These are phyloP conservation scores for Monosporascus sp. DNA, from an alignment of 2,329 filamentous ascomycete species.

Conservation along the genomic window DNA sequence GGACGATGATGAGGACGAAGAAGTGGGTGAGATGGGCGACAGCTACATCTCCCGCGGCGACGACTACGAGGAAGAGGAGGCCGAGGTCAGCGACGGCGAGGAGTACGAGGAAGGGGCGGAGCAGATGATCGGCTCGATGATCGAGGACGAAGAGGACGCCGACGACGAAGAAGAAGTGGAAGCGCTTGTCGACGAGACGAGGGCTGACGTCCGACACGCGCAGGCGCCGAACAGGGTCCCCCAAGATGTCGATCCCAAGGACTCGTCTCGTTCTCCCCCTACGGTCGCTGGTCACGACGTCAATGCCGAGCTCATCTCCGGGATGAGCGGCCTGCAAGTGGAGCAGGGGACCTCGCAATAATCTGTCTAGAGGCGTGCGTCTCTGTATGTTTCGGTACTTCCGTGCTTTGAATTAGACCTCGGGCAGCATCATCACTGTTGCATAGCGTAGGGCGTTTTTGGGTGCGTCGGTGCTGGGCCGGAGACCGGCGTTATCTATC, in stretches of 20 bases:
- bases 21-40: constrained; percentile 39
- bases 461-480: not conserved
- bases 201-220: not conserved
- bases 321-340: constrained; percentile 48
- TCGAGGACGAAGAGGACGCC: constrained; percentile 32
- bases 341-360: constrained; percentile 30
- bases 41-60: constrained; percentile 38
- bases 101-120: constrained; percentile 38
- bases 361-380: too few relatives aligned
- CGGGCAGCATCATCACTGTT: not conserved
- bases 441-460: constrained; percentile 18
- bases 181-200: constrained; percentile 28
- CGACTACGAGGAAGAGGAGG: constrained; percentile 18
- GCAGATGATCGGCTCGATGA: constrained; percentile 33
- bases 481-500: too few relatives aligned
- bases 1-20: constrained; percentile 39
- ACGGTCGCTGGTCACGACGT: constrained; percentile 37
- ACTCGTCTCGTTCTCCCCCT: constrained; percentile 5
- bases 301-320: constrained; percentile 54
- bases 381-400: not conserved
- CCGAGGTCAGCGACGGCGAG: constrained; percentile 33
- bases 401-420: not conserved
- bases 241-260: constrained; percentile 3
- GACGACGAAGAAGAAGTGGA: constrained; percentile 31
- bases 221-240: constrained; percentile 8